phyloP scores from a whole-genome alignment of 257 asterid species.

The Fraxinus anomala region DNA sequence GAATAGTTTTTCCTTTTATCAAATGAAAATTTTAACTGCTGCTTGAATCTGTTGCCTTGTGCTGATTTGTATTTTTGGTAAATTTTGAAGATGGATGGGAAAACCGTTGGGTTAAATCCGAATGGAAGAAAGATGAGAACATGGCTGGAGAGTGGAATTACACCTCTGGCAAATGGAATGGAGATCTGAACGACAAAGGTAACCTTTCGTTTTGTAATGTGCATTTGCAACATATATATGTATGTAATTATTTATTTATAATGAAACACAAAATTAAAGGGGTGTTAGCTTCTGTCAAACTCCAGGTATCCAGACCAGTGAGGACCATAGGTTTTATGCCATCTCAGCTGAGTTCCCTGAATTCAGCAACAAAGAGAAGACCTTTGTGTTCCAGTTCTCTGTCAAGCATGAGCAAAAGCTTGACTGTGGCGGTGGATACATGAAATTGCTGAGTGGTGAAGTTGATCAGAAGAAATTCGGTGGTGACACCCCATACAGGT shows the following conservation, averaged over 20 bases:
- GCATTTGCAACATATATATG: background rate
- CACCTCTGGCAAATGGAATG: constrained; percentile 64
- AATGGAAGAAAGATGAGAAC: constrained; percentile 91
- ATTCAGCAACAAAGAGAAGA: constrained; percentile 3
- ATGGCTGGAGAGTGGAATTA: background rate
- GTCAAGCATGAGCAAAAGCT: constrained; percentile 4
- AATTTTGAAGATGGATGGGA: constrained; percentile 84
- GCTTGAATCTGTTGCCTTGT: background rate
- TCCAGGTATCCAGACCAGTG: constrained; percentile 92
- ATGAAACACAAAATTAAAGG: background rate
- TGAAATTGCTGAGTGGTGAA: constrained; percentile 8
- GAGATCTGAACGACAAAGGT: constrained; percentile 83
- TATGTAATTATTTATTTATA: background rate
- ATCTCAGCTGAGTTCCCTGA: constrained; percentile 89
- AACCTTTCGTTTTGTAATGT: background rate
- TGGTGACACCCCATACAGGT: constrained; percentile 11
- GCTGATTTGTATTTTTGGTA: background rate
- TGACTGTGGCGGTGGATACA: background rate
- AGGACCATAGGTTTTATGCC: constrained; percentile 88
- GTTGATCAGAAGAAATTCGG: constrained; percentile 2
- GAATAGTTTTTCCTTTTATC: background rate
- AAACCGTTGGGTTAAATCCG: constrained; percentile 91
- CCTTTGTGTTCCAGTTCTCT: constrained; percentile 3
- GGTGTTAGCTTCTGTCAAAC: background rate
- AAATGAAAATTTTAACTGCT: background rate